Base-by-base conservation (phyloP, 495 filamentous ascomycete species). In the Talaromyces ruber region DNA sequence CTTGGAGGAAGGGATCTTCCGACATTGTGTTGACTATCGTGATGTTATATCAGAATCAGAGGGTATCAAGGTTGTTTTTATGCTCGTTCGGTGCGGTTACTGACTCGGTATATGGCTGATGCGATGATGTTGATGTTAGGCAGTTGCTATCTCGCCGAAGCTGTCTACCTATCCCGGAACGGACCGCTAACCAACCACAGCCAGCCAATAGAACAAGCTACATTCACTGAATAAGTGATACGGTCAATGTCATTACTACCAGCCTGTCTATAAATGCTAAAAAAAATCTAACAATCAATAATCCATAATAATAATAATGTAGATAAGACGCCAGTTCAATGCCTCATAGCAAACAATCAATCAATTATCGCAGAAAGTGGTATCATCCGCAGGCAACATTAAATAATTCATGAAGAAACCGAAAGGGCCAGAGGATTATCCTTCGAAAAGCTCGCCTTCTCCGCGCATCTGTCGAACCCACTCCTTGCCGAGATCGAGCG, bases 1-100 rank as follows among this genome's bases (percentile, higher is more conserved):
- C 92, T 74, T 95, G 89, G 74, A 95, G 88, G 80, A 96, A 97
- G 26, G 93, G 93, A 68, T 97, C 93, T 70, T 60, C 43, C 39
- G 59, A 50, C 59, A 60, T 60, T 24, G 6, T 21, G 29, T 29
- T 14, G 32, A n/a, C n/a, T n/a, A n/a, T n/a, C n/a, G n/a, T n/a
- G n/a, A n/a, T n/a, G n/a, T n/a, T n/a, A n/a, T n/a, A n/a, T n/a
- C n/a, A n/a, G n/a, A n/a, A n/a, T n/a, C n/a, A n/a, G n/a, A n/a
- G n/a, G n/a, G n/a, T n/a, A n/a, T n/a, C n/a, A n/a, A n/a, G 12
- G 5, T 3, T 16, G 34, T 39, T 16, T 4, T 8, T 32, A 9
- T 39, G 34, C 2, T 39, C 34, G 14, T 39, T 39, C 14, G 34
- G 34, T 3, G 28, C 6, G 28, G 6, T 14, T 39, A 39, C 16